A percentile compares a stretch with the other conserved stretches of the same genome.
These are phyloP conservation scores for Colletotrichum limetticola DNA, from an alignment of 2,329 filamentous ascomycete genomes.

Conservation along the genomic window DNA sequence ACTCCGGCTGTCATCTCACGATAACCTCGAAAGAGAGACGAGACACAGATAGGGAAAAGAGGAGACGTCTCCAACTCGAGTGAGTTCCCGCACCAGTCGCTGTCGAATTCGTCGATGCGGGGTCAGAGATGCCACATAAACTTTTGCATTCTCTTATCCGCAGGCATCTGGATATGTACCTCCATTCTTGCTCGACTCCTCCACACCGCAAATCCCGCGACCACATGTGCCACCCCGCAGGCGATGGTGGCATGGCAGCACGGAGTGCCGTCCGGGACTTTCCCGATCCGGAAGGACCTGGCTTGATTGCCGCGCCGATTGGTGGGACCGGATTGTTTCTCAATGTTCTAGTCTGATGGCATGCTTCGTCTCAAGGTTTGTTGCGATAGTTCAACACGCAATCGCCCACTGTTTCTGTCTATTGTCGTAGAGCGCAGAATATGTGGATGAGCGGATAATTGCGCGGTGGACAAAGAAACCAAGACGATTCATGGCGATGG, in stretches of 20 bases:
- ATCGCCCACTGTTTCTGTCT: neutral
- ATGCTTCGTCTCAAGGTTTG: neutral
- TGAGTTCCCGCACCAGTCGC: neutral
- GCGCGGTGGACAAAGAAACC: neutral
- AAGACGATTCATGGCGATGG: neutral
- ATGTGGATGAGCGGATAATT: neutral
- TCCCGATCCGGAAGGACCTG: slow-evolving; percentile 25
- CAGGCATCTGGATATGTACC: no score
- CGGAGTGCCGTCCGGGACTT: slow-evolving; percentile 31
- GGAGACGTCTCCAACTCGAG: neutral
- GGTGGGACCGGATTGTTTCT: slow-evolving; percentile 24
- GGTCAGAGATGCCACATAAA: slow-evolving; percentile 7
- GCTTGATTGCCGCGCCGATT: slow-evolving; percentile 17
- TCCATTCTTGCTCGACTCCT: neutral
- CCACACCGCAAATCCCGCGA: slow-evolving; percentile 5
- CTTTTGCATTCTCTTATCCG: neutral
- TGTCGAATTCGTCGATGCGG: neutral
- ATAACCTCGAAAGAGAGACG: neutral
- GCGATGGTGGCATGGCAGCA: neutral
- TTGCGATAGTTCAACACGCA: neutral
- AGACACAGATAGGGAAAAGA: neutral
- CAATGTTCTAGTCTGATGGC: neutral
- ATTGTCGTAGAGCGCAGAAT: no score
- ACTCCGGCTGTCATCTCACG: neutral
- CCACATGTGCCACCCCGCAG: slow-evolving; percentile 30